Base-by-base conservation (phyloP, 2,329 filamentous ascomycete genomes). In the Capronia coronata region DNA sequence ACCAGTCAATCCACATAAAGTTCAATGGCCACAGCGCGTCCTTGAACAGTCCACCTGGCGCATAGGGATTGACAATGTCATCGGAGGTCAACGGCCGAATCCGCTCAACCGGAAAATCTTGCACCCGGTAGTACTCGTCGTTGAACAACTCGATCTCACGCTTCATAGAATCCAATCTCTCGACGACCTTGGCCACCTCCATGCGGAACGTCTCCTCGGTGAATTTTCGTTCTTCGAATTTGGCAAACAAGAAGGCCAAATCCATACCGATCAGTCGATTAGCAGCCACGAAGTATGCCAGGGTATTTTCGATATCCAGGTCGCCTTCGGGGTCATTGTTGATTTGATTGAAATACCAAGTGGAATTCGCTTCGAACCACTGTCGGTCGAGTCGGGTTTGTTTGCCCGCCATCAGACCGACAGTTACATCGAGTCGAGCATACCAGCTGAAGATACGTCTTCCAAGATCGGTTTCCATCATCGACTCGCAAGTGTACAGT, bases 371-470 rank as follows among this genome's bases (percentile, higher is more conserved):
- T 1, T 76, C 72, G 61, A 91, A 90, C 90, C 90, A 97, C 52
- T 88, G 82, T 40, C 82, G 78, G 5, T 83, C 76, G 11, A 97
- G 73, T 1, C 83, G 78, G 1, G 86, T 82, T 58, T 83, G 81
- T 58, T 85, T 85, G 1, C 86, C 86, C 19, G 86, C 86, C 75
- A 95, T 82, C 54, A 96, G 78, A 1, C 86, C 86, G 4, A 87
- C 82, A 49, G 90, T 86, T 8, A 90, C 76, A 65, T 97, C 93
- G 63, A 94, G 94, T 29, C 90, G 83, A 23, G 82, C 77, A 65
- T 95, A 96, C 93, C 93, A 97, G n/a, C 77, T 75, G 43, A 94
- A 76, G 38, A 93, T 80, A 61, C 85, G 82, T 23, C 86, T 79
- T 23, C 84, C 79, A 11, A 86, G 76, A 2, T 84, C 75, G 8